Conservation (phyloP, 139 green algal species). For the Chlamydomonas sphaeroides region DNA sequence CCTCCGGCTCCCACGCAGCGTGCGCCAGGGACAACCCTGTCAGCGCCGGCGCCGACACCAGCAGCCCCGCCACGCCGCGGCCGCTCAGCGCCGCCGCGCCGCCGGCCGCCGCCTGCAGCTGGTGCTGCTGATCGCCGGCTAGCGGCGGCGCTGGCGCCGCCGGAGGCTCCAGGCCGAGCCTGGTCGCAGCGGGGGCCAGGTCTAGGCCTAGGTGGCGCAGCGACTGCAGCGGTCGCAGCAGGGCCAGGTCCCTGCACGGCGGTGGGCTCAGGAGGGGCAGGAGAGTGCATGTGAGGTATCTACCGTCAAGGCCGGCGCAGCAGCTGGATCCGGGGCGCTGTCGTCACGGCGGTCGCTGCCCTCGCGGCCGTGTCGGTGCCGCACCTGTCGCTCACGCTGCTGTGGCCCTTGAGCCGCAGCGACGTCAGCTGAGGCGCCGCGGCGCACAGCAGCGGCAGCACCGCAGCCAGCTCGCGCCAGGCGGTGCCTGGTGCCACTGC, state of each 20-base stretch:
- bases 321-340: no score
- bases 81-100: not conserved
- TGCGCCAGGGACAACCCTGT: not conserved
- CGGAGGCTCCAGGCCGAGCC: no score
- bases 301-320: no score
- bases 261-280: no score
- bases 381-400: slow-evolving; percentile 2
- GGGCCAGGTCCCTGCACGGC: slow-evolving; percentile 20
- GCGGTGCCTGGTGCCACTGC: not conserved
- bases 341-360: no score
- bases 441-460: not conserved
- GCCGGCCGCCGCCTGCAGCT: not conserved
- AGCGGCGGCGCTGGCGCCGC: no score
- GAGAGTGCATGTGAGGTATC: no score
- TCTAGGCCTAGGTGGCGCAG: slow-evolving; percentile 20
- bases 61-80: not conserved
- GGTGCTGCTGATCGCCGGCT: no score
- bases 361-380: no score
- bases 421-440: slow-evolving; percentile 12
- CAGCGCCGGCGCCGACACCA: not conserved
- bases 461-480: not conserved
- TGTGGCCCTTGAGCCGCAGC: slow-evolving; percentile 26
- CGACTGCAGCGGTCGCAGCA: slow-evolving; percentile 12
- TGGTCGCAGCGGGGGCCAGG: not conserved
- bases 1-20: not conserved